Percentiles rank a stretch among this genome's conserved stretches.
phyloP scores from a whole-genome alignment of 495 filamentous ascomycete genomes.

The Aspergillus diversus region DNA sequence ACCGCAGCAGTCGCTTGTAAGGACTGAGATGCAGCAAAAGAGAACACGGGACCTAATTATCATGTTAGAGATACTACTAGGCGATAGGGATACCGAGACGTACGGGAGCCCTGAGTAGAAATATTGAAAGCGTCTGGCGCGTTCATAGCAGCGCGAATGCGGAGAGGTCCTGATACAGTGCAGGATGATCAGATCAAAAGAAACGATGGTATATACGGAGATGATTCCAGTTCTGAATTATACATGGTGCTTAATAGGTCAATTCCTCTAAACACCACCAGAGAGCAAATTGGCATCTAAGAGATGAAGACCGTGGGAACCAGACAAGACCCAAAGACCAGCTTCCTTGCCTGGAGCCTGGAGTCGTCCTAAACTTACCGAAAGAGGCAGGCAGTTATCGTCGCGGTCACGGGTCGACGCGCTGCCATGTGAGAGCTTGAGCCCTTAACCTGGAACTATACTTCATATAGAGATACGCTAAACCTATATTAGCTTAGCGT shows the following conservation, averaged over 20 bases:
- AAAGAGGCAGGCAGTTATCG: too few species aligned
- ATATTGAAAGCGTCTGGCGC: constrained; percentile 36
- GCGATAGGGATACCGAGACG: constrained; percentile 11
- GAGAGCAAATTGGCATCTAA: too few species aligned
- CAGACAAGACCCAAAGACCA: background rate
- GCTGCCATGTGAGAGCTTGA: background rate
- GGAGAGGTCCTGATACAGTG: too few species aligned
- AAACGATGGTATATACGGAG: background rate
- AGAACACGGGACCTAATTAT: constrained; percentile 64
- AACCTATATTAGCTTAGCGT: background rate
- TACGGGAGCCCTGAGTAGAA: constrained; percentile 35
- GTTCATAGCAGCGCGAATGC: constrained; percentile 25
- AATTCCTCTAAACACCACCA: too few species aligned
- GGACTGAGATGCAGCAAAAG: constrained; percentile 85
- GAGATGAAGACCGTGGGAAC: too few species aligned
- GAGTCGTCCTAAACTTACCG: too few species aligned
- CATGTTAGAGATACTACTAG: constrained; percentile 1
- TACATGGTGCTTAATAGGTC: too few species aligned
- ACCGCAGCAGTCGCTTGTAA: constrained; percentile 63
- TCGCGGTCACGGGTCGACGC: background rate
- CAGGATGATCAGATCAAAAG: background rate
- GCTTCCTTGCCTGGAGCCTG: background rate
- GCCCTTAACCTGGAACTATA: background rate
- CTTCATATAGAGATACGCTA: background rate
- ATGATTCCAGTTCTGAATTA: too few species aligned